These are phyloP conservation scores for Russula lepida DNA, from an alignment of 768 basidiomycete genomes.

Conservation along the genomic window DNA sequence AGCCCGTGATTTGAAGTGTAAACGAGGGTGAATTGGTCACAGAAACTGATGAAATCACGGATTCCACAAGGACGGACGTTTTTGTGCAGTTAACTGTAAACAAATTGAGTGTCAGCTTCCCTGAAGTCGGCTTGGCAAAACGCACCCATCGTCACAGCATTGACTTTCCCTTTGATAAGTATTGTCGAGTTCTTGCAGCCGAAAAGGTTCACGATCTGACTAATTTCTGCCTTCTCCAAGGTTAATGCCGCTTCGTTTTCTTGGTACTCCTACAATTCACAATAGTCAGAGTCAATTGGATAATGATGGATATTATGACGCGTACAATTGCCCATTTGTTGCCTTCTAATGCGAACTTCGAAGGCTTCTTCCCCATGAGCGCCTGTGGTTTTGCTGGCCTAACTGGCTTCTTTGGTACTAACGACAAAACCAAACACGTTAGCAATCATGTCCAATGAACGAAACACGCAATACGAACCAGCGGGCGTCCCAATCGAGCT, in stretches of 20 bases:
- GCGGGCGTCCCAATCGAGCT: slow-evolving; percentile 25
- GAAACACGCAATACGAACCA: neutral
- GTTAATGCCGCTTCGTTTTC: slow-evolving; percentile 69
- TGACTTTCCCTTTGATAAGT: slow-evolving; percentile 86
- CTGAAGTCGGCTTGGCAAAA: slow-evolving; percentile 11
- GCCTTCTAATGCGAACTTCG: slow-evolving; percentile 83
- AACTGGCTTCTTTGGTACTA: slow-evolving; percentile 49
- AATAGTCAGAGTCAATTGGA: neutral
- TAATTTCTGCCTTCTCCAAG: slow-evolving; percentile 69
- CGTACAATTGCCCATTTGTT: slow-evolving; percentile 90
- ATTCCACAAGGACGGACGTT: slow-evolving; percentile 81
- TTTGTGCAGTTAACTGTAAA: slow-evolving; percentile 76
- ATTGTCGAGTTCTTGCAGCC: slow-evolving; percentile 83
- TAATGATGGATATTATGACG: slow-evolving; percentile 8
- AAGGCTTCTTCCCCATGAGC: slow-evolving; percentile 81
- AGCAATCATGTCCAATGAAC: neutral
- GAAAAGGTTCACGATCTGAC: slow-evolving; percentile 81
- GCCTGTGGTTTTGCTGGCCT: slow-evolving; percentile 82
- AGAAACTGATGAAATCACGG: slow-evolving; percentile 84
- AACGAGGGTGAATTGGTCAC: slow-evolving; percentile 92
- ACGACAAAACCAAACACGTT: neutral
- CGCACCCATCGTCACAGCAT: slow-evolving; percentile 84
- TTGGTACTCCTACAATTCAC: slow-evolving; percentile 67
- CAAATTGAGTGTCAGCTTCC: neutral
- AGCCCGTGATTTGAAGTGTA: slow-evolving; percentile 82